phyloP scores from a whole-genome alignment of 768 basidiomycete species.

The Russula virescens region DNA sequence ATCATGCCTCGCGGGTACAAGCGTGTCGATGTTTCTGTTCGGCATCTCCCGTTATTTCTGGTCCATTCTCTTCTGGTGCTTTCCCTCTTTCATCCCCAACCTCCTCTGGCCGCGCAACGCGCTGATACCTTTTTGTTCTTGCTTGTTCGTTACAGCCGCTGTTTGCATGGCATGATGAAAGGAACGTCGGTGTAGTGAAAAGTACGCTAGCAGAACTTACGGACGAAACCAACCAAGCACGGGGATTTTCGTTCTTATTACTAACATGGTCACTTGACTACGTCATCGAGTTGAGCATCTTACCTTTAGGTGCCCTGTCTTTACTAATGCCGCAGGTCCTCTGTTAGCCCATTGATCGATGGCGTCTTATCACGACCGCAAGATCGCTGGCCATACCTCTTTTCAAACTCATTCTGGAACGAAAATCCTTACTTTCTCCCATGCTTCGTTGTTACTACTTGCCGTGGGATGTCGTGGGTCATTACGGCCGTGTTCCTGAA shows the following conservation, averaged over 20 bases:
- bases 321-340: constrained; percentile 18
- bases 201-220: no score
- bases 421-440: constrained; percentile 28
- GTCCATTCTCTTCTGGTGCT: no score
- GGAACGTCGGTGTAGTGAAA: no score
- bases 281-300: background rate
- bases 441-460: constrained; percentile 3
- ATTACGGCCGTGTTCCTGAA: constrained; percentile 2
- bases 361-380: constrained; percentile 26
- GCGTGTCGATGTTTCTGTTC: no score
- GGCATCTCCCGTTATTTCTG: no score
- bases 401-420: constrained; percentile 24
- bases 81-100: background rate
- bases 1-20: constrained; percentile 27
- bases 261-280: constrained; percentile 21
- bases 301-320: no score
- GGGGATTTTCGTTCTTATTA: constrained; percentile 30
- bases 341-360: constrained; percentile 22
- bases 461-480: background rate
- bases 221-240: no score
- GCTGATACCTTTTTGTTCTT: background rate
- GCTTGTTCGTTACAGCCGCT: no score
- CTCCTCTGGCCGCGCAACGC: no score
- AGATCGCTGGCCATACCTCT: constrained; percentile 24
- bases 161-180: no score